A percentile compares a stretch with the other conserved stretches of the same genome.
Evolutionary conservation across 2,329 filamentous ascomycete genomes (phyloP).

Genomic region (Colletotrichum sansevieriae): DNA sequence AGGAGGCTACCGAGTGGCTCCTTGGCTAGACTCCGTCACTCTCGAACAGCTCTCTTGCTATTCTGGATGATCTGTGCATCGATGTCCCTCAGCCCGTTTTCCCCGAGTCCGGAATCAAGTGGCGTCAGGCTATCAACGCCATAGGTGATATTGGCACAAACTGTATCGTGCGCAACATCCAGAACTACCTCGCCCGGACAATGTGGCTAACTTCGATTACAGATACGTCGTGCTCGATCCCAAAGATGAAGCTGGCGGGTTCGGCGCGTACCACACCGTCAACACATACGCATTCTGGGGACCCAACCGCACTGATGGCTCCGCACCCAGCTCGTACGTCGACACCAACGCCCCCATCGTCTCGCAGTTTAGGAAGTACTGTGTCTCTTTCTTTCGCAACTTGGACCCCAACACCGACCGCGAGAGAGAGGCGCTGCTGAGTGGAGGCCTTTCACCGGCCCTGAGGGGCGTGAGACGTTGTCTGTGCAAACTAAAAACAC

Average conservation of each 20-base stretch:
- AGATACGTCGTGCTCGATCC: constrained; percentile 77
- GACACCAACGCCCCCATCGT: constrained; percentile 69
- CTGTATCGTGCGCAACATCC: constrained; percentile 52
- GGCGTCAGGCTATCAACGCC: constrained; percentile 53
- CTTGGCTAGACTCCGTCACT: constrained; percentile 52
- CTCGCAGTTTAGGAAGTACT: constrained; percentile 76
- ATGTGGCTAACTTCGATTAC: constrained; percentile 71
- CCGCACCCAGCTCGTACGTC: constrained; percentile 67
- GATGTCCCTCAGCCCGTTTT: constrained; percentile 51
- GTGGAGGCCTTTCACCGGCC: constrained; percentile 62
- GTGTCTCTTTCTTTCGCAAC: constrained; percentile 78
- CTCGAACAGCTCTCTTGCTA: constrained; percentile 48
- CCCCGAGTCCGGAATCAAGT: constrained; percentile 51
- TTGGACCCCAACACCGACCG: constrained; percentile 74
- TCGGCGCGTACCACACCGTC: constrained; percentile 76
- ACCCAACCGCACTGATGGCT: constrained; percentile 63
- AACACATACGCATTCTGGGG: constrained; percentile 79
- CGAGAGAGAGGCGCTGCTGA: constrained; percentile 57
- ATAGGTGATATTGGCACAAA: constrained; percentile 54
- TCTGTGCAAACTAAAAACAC: constrained; percentile 58
- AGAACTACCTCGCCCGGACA: constrained; percentile 48
- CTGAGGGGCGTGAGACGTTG: constrained; percentile 51
- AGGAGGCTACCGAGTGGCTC: constrained; percentile 51
- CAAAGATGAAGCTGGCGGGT: constrained; percentile 61
- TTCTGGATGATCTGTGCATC: constrained; percentile 53